These are phyloP conservation scores for Nitzschia sp. DNA, from an alignment of 108 stramenopile genomes.

Conservation along the genomic window DNA sequence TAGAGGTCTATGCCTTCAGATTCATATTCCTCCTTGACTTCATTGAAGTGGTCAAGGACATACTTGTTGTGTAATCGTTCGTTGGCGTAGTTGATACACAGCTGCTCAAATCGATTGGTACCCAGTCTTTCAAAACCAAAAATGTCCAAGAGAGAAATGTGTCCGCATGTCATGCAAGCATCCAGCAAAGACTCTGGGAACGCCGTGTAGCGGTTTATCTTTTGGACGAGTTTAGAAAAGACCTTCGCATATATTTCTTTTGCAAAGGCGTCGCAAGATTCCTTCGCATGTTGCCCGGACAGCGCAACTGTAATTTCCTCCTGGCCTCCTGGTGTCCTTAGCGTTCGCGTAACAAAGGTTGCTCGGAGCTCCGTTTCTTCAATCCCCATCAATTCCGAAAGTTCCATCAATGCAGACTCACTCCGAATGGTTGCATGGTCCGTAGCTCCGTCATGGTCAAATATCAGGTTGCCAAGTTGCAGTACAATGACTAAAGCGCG, in stretches of 20 bases:
- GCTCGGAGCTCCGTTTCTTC: conserved; percentile 46
- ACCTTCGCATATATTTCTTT: conserved; percentile 88
- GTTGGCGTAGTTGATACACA: conserved; percentile 96
- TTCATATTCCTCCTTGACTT: conserved; percentile 78
- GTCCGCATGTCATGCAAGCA: conserved; percentile 44
- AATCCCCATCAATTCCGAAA: conserved; percentile 73
- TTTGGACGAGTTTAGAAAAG: conserved; percentile 73
- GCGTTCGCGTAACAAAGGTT: conserved; percentile 64
- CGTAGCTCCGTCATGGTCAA: conserved; percentile 44
- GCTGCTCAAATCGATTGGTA: conserved; percentile 92
- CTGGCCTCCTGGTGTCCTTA: conserved; percentile 48
- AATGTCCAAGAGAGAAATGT: conserved; percentile 93
- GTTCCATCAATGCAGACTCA: conserved; percentile 48
- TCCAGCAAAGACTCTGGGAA: conserved; percentile 16
- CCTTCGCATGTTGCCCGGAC: conserved; percentile 56
- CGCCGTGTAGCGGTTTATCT: conserved; percentile 51
- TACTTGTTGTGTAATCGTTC: conserved; percentile 96
- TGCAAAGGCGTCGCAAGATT: conserved; percentile 88
- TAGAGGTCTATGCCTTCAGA: conserved; percentile 87
- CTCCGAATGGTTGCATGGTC: conserved; percentile 48
- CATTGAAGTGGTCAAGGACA: conserved; percentile 68
- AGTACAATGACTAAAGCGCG: conserved; percentile 76
- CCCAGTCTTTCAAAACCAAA: conserved; percentile 98
- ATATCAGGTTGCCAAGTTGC: conserved; percentile 82
- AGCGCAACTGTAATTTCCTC: conserved; percentile 64